Evolutionary conservation across 495 filamentous ascomycete genomes (phyloP), one percentile per base, ranked within the genome.

Genomic region (Penicillium steckii): DNA sequence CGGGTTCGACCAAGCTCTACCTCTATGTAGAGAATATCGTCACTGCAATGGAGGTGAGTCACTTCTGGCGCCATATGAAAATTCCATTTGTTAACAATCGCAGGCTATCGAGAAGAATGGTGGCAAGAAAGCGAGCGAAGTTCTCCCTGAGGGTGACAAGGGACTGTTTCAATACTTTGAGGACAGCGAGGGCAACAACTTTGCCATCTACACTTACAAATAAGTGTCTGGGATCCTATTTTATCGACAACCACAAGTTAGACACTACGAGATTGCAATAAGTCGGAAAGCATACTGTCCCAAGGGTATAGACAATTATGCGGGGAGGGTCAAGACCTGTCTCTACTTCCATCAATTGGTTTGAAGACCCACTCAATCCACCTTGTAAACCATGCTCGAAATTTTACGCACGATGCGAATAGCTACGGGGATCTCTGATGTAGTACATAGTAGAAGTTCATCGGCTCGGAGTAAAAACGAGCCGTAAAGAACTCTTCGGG

Each of bases 21-120:
- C 30, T 53, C 26, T 53, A 53, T 19, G 50, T 53, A 8, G 27
- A 53, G 24, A 26, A 46, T 25, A 46, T 53, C n/a, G 50, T 15
- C 5, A 30, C 18, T 29, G 43, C 50, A 12, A 27, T 53, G 3
- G 43, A 53, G 27, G 50, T 53, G 23, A 26, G 29, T 40, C 17
- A 21, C 13, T 15, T 15, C 15, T 37, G 15, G 33, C 10, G 26
- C 10, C 4, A 37, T 4, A 37, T 37, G n/a, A 37, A 37, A 15
- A 37, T 13, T 23, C 13, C 19, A 43, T 43, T n/a, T 4, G 33
- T 35, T 53, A 46, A 53, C 24, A 1, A 23, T 25, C 2, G 3
- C 5, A 53, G 50, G 32, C 21, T 15, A 53, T 53, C 33, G 50
- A 53, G 32, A 38, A 23, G 18, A 53, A 53, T 40, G 50, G 50